Evolutionary conservation across 225 moss, liverwort and hornwort species (phyloP), one percentile per base, ranked within the genome.

Genomic region (Straminergon stramineum): DNA sequence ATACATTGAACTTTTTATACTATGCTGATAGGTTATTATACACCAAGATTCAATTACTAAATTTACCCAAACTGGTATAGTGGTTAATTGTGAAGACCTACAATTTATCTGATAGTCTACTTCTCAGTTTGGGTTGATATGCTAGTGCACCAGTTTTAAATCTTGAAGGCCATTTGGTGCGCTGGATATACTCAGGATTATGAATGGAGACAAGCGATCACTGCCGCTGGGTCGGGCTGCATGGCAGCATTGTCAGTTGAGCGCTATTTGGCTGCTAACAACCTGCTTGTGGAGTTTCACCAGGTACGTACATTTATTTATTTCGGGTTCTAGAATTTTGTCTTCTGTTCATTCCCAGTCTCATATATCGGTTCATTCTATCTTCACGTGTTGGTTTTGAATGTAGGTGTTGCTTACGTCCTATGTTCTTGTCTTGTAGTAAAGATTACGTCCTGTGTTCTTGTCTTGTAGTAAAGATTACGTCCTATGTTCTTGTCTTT

Each of bases 151-250:
- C 27, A 86, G 61, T 86, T 79, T 73, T 73, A 62, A 34, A 62
- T 57, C 56, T 79, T 65, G 37, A 83, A 58, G 60, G 52, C 6
- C 45, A 21, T 70, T 71, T 51, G n/a, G n/a, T 87, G 84, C 19
- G 37, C 43, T 90, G 82, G 37, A 9, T 77, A 64, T 70, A 57
- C 48, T 60, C 90, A 98, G 98, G 99, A 99, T 94, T 96, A 95
- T 86, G 99, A 99, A 86, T 99, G 99, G 99, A 95, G 99, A 89
- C 97, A 99, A 94, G 99, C 99, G 66, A 58, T 99, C 67, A 99
- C 99, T 63, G 99, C 99, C 35, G 99, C 99, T 76, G 99, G 99
- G 52, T 95, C 99, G 83, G 99, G 99, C 55, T 99, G 99, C 86
- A 99, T 99, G 99, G 99, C 99, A 81, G 96, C 99, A 58, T 87